Evolutionary conservation across 805 yeast genomes (phyloP).

Genomic region (Ogataea nakhonphanomensis): DNA sequence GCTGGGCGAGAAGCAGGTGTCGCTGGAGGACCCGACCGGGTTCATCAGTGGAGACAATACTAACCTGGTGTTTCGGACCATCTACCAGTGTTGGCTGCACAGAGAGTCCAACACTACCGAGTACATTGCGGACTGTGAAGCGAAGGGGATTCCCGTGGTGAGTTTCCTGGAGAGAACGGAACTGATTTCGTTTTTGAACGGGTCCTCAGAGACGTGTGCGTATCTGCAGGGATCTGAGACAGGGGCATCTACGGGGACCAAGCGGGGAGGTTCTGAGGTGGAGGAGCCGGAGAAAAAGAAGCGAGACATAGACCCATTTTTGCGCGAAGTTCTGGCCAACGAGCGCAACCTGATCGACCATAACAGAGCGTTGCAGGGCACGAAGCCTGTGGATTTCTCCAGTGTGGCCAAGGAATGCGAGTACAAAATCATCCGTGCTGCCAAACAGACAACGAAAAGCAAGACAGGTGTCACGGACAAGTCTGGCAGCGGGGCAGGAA

Average conservation of each 20-base stretch:
- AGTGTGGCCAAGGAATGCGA: conserved; percentile 66
- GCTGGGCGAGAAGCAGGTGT: conserved; percentile 16
- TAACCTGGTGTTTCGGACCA: conserved; percentile 50
- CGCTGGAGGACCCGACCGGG: conserved; percentile 40
- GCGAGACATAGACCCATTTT: conserved; percentile 43
- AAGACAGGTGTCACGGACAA: conserved; percentile 8
- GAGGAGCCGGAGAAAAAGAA: conserved; percentile 12
- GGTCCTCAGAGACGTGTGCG: conserved; percentile 58
- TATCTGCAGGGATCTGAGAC: conserved; percentile 35
- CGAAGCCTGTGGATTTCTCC: conserved; percentile 63
- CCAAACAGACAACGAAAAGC: conserved; percentile 35
- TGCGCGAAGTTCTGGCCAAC: conserved; percentile 42
- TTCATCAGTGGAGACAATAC: conserved; percentile 46
- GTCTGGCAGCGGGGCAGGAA: conserved; percentile 10
- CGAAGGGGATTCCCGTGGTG: conserved; percentile 60
- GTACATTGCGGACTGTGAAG: conserved; percentile 71
- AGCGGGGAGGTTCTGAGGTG: conserved; percentile 2
- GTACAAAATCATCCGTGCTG: conserved; percentile 49
- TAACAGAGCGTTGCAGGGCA: conserved; percentile 48
- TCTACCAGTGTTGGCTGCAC: conserved; percentile 75
- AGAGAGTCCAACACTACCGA: conserved; percentile 75
- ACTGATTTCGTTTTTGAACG: conserved; percentile 75
- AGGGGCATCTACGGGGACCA: conserved; percentile 1
- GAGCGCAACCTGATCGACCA: conserved; percentile 45
- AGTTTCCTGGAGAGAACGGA: conserved; percentile 85